Base-by-base conservation (phyloP, 2,329 filamentous ascomycete genomes). In the Colletotrichum sidae region DNA sequence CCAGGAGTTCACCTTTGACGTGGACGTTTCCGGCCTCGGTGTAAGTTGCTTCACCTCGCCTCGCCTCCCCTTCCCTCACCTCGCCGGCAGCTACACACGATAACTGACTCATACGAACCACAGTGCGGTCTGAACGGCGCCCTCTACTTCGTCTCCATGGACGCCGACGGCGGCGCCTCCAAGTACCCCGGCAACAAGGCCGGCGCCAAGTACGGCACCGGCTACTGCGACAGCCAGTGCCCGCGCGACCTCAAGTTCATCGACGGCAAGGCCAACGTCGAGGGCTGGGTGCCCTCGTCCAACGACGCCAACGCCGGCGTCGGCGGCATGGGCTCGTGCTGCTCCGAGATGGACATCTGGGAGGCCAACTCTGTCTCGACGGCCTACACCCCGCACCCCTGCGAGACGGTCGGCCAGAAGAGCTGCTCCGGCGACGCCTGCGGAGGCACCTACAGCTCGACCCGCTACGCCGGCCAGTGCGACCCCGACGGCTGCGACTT, bases 81-180 rank as follows among this genome's bases (percentile, higher is more conserved):
- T 13, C 25, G 4, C 25, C 25, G 25, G 25, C 1, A 25, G 25
- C 25, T 25, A 25, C 25, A 25, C 25, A 25, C 25, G 25, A 34
- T 49, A 49, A 49, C 10, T 34, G 46, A 63, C 9, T 2, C 17
- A 9, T 0, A n/a, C 15, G 25, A 25, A 25, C 25, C 25, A 25
- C 84, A 86, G 65, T 93, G 90, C 72, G 90, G 90, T 65, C 78
- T 92, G 65, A 92, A 93, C 77, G 90, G 90, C 60, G 90, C 90
- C 47, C 79, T 92, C 45, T 92, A 92, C 80, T 86, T 89, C 62
- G 83, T 86, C 54, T 80, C 83, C 72, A 89, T 89, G 87, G 85
- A 87, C 37, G 77, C 79, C 12, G 86, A 88, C 69, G 86, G 86
- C 68, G 86, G 86, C 49, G 72, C 79, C 70, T 70, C 75, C 74